Evolutionary conservation across 2,329 filamentous ascomycete species (phyloP).

Genomic region (Penicillium digitatum): DNA sequence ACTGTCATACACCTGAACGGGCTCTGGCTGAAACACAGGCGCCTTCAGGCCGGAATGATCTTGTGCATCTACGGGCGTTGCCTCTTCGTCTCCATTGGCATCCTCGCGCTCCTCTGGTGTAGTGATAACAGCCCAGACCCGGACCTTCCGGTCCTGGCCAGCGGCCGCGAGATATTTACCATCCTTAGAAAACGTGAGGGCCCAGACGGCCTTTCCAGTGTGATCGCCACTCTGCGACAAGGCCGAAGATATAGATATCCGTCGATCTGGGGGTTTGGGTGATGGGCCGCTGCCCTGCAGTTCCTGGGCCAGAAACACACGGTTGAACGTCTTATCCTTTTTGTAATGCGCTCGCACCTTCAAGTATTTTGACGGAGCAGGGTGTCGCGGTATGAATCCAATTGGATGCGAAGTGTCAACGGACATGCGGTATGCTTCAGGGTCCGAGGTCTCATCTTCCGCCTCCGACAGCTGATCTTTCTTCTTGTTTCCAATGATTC

Average conservation of each 20-base stretch:
- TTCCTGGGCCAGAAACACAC: slow-evolving; percentile 87
- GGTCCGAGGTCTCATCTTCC: slow-evolving; percentile 63
- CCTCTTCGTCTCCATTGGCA: slow-evolving; percentile 67
- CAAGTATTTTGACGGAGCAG: slow-evolving; percentile 86
- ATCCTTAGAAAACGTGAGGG: slow-evolving; percentile 87
- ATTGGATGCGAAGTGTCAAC: slow-evolving; percentile 72
- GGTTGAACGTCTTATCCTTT: slow-evolving; percentile 75
- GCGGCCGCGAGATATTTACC: slow-evolving; percentile 88
- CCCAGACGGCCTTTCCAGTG: slow-evolving; percentile 72
- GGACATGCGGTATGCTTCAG: slow-evolving; percentile 68
- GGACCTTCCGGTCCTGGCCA: slow-evolving; percentile 78
- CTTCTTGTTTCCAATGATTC: slow-evolving; percentile 73
- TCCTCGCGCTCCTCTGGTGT: slow-evolving; percentile 72
- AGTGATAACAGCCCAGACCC: slow-evolving; percentile 84
- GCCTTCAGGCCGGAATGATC: slow-evolving; percentile 68
- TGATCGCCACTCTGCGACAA: slow-evolving; percentile 23
- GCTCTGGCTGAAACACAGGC: slow-evolving; percentile 80
- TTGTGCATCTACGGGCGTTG: slow-evolving; percentile 45
- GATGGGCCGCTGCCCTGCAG: slow-evolving; percentile 58
- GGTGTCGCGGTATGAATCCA: slow-evolving; percentile 80
- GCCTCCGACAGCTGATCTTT: slow-evolving; percentile 54
- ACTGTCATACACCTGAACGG: slow-evolving; percentile 73
- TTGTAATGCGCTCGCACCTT: slow-evolving; percentile 78
- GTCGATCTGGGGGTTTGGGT: slow-evolving; percentile 29
- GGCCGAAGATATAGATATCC: slow-evolving; percentile 24